phyloP scores from a whole-genome alignment of 2,329 filamentous ascomycete species.

The Penicillium concentricum region DNA sequence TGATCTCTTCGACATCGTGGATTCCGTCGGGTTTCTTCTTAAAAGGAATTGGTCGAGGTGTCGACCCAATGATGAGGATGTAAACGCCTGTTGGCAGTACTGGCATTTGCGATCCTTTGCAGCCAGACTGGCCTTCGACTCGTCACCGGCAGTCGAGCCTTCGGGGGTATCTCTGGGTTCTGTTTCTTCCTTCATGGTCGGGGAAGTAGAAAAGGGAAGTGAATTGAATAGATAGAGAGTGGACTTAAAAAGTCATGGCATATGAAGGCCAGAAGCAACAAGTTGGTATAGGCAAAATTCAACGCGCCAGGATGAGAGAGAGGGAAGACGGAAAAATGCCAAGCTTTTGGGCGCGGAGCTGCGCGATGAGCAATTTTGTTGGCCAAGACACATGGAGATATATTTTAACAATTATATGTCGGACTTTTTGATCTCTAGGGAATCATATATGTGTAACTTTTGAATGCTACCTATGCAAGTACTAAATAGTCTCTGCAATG shows the following conservation, averaged over 20 bases:
- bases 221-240: background rate
- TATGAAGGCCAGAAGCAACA: background rate
- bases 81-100: slow-evolving; percentile 86
- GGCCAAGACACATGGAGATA: background rate
- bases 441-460: background rate
- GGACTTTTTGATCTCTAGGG: background rate
- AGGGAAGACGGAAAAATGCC: slow-evolving; percentile 7
- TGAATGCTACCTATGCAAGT: slow-evolving; percentile 1
- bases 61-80: slow-evolving; percentile 86
- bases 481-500: background rate
- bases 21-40: slow-evolving; percentile 91
- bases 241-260: slow-evolving; percentile 6
- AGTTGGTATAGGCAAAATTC: background rate
- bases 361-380: background rate
- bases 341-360: slow-evolving; percentile 15
- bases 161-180: slow-evolving; percentile 34
- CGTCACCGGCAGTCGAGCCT: slow-evolving; percentile 41
- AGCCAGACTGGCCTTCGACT: slow-evolving; percentile 47
- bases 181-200: slow-evolving; percentile 20
- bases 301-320: background rate
- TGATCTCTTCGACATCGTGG: slow-evolving; percentile 87
- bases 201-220: background rate
- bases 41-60: slow-evolving; percentile 92
- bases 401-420: background rate
- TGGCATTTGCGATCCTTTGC: slow-evolving; percentile 84